phyloP scores from a whole-genome alignment of 1,284 basidiomycete species.

The Lignosus rhinocerotis region DNA sequence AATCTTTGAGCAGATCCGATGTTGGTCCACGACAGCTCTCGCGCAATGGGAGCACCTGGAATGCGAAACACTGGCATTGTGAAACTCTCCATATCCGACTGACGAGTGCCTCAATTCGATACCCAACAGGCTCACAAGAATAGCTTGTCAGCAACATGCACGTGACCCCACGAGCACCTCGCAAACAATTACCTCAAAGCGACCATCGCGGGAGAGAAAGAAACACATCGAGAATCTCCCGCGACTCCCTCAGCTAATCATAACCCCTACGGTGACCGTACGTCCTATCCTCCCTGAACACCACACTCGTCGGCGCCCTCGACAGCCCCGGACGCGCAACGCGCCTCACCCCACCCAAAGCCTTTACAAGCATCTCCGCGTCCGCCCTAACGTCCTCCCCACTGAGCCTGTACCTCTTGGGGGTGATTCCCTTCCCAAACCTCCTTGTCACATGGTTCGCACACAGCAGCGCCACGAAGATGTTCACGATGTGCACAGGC shows the following conservation, averaged over 20 bases:
- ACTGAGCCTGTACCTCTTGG: constrained; percentile 60
- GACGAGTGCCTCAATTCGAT: neutral
- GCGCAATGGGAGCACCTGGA: neutral
- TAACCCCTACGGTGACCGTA: constrained; percentile 4
- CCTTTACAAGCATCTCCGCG: constrained; percentile 27
- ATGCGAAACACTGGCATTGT: neutral
- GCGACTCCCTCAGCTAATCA: neutral
- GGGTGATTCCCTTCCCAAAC: constrained; percentile 75
- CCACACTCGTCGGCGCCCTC: constrained; percentile 21
- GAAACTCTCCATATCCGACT: neutral
- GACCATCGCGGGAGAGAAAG: neutral
- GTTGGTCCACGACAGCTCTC: neutral
- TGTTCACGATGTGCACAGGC: constrained; percentile 64
- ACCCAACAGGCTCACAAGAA: no score
- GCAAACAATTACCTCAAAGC: no score
- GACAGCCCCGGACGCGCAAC: constrained; percentile 25
- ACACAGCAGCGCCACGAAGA: constrained; percentile 64
- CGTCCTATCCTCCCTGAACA: constrained; percentile 28
- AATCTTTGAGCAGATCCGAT: neutral
- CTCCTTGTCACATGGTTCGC: constrained; percentile 71
- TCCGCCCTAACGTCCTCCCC: constrained; percentile 32
- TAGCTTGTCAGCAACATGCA: no score
- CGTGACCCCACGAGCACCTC: no score
- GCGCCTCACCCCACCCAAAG: constrained; percentile 16
- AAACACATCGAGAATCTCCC: no score